Conservation (phyloP, 495 filamentous ascomycete species). For the Xylaria scruposa region DNA sequence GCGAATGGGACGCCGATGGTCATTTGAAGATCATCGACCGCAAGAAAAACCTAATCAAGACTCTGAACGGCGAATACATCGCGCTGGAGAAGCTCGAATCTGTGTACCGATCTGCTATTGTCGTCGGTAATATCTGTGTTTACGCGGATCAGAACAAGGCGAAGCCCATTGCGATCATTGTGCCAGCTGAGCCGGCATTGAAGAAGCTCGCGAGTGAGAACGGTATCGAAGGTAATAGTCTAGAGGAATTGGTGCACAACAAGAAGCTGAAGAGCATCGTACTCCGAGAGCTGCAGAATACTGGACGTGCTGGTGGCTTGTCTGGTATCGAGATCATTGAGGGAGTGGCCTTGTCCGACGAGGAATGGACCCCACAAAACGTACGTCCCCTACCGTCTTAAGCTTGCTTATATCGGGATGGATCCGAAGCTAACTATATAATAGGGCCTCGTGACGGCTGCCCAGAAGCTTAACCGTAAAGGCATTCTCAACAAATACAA, state of each 20-base stretch:
- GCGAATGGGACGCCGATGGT: slow-evolving; percentile 83
- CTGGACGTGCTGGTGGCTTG: slow-evolving; percentile 78
- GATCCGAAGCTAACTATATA: slow-evolving; percentile 34
- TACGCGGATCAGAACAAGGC: slow-evolving; percentile 81
- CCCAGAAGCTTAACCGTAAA: slow-evolving; percentile 79
- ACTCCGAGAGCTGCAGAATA: slow-evolving; percentile 79
- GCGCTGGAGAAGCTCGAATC: slow-evolving; percentile 98
- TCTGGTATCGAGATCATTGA: slow-evolving; percentile 89
- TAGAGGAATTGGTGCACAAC: slow-evolving; percentile 84
- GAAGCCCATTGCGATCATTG: slow-evolving; percentile 93
- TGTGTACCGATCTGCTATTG: slow-evolving; percentile 81
- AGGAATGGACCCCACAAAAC: slow-evolving; percentile 97
- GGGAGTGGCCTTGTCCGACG: slow-evolving; percentile 89
- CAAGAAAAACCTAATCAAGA: slow-evolving; percentile 99
- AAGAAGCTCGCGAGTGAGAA: slow-evolving; percentile 82
- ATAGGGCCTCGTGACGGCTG: slow-evolving; percentile 72
- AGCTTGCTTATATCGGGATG: slow-evolving; percentile 2
- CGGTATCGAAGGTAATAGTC: slow-evolving; percentile 68
- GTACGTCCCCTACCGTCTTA: slow-evolving; percentile 61
- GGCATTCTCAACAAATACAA: slow-evolving; percentile 70
- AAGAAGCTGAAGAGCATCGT: slow-evolving; percentile 80
- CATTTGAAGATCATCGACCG: slow-evolving; percentile 91
- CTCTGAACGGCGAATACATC: slow-evolving; percentile 95
- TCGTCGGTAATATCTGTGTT: slow-evolving; percentile 95
- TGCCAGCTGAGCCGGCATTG: slow-evolving; percentile 82